phyloP scores from a whole-genome alignment of 2,329 filamentous ascomycete species.

The Colletotrichum sp. region DNA sequence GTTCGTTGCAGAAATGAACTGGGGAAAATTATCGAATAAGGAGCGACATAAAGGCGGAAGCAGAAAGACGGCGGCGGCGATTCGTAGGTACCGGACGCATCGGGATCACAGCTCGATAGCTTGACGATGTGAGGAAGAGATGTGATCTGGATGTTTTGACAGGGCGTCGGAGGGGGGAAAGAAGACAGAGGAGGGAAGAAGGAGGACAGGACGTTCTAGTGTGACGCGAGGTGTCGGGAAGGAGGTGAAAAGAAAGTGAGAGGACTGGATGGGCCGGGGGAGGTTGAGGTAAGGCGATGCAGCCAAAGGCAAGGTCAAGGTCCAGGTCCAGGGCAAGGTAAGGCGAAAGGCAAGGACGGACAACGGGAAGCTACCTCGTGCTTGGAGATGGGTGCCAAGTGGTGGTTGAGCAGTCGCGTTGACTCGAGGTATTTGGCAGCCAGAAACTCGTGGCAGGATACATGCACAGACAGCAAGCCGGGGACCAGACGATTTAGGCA shows the following conservation, averaged over 20 bases:
- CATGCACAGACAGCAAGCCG: neutral
- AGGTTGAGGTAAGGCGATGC: neutral
- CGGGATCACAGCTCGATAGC: slow-evolving; percentile 7
- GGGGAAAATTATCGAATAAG: slow-evolving; percentile 21
- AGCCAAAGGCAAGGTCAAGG: neutral
- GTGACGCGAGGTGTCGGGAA: slow-evolving; percentile 7
- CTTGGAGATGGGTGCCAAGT: neutral
- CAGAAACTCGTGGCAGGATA: neutral
- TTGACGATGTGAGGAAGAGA: neutral
- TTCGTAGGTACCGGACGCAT: slow-evolving; percentile 20
- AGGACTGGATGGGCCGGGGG: neutral
- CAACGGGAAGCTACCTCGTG: neutral
- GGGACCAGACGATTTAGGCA: slow-evolving; percentile 1
- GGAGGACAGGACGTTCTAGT: neutral
- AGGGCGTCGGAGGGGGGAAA: neutral
- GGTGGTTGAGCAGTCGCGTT: neutral
- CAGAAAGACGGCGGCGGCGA: neutral
- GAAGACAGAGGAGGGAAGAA: neutral
- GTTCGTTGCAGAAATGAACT: slow-evolving; percentile 13
- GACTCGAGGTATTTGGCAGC: neutral
- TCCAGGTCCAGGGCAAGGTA: neutral
- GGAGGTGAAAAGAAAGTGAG: neutral
- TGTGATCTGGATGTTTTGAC: neutral
- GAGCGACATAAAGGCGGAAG: slow-evolving; percentile 23
- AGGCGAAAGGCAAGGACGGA: neutral